A percentile compares a stretch with the other conserved stretches of the same genome.
These are phyloP conservation scores for Tetrahymena elliotti DNA, from an alignment of 73 alveolate genomes.

Conservation along the genomic window DNA sequence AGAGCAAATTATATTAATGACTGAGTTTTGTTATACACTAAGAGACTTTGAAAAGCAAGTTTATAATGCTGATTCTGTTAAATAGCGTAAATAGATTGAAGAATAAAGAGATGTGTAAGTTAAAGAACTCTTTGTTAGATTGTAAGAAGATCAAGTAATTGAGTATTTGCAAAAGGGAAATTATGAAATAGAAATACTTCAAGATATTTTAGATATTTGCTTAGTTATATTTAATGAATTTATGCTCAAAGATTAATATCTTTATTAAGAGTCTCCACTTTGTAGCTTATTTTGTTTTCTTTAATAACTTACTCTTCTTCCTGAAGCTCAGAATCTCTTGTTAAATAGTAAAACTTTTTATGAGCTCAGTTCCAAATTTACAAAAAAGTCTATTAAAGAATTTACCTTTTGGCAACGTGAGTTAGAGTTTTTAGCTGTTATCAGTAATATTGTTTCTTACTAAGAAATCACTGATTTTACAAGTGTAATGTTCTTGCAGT, in stretches of 20 bases:
- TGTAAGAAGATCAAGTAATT: neutral
- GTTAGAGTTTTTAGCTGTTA: neutral
- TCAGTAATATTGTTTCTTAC: neutral
- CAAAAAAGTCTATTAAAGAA: neutral
- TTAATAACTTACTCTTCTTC: neutral
- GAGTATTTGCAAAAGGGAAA: neutral
- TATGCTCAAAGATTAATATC: neutral
- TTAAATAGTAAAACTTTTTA: neutral
- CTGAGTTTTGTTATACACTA: neutral
- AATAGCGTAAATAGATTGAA: neutral
- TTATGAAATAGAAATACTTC: neutral
- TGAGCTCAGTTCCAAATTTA: neutral
- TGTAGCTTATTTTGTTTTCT: neutral
- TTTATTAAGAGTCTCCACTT: neutral
- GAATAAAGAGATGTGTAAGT: neutral
- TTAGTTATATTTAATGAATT: neutral
- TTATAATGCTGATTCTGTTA: neutral
- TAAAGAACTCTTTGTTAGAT: neutral
- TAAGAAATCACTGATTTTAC: neutral
- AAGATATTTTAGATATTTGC: neutral
- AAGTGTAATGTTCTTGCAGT: neutral
- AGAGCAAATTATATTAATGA: neutral
- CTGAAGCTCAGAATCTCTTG: neutral
- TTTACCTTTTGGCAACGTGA: neutral
- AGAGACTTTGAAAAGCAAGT: neutral